Base-by-base conservation (phyloP, 371 early-diverging fungal species). In the Syncephalastrum racemosum region DNA sequence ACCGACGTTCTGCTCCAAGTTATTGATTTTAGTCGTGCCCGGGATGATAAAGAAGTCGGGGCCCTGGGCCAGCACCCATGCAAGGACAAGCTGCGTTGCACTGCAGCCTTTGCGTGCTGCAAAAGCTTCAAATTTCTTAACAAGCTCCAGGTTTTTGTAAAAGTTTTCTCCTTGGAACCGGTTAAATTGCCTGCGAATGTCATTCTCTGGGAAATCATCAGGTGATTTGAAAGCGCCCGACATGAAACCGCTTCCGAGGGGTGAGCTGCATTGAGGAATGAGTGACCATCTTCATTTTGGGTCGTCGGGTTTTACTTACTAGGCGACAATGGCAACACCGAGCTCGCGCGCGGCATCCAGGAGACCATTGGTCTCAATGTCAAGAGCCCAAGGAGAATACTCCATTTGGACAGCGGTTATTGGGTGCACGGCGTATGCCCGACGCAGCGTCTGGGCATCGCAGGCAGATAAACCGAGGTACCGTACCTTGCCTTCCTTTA, bases 341-440 rank as follows among this genome's bases (percentile, higher is more conserved):
- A 85, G 71, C 54, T 85, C 81, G 20, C 80, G 67, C 50, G 82
- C 78, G 7, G 82, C 66, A 8, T 79, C 70, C 7, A 84, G 54
- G 25, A 78, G 51, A 5, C 75, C 84, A 61, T 84, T 77, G 4
- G 52, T 58, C 56, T 84, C 81, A 36, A 80, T 81, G 43, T 79
- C 75, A 27, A 79, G 68, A 23, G 68, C 50, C 80, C 80, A 83
- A 14, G 81, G 81, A 47, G 70, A 67, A 63, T 79, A 79, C 55
- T 79, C 77, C n/a, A 82, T 59, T 58, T 88, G 81, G 15, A 82
- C 68, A 7, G 86, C 84, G 10, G 81, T 56, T 36, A 89, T 85
- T 14, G 84, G 87, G 62, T 89, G 87, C 7, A 89, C 68, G 53
- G 73, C 73, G 64, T 83, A 68, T n/a, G 87, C 89, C 3, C 80